Percentiles rank a stretch among this genome's conserved stretches.
Evolutionary conservation across 2,329 filamentous ascomycete genomes (phyloP).

Genomic region (Aspergillus ruber): DNA sequence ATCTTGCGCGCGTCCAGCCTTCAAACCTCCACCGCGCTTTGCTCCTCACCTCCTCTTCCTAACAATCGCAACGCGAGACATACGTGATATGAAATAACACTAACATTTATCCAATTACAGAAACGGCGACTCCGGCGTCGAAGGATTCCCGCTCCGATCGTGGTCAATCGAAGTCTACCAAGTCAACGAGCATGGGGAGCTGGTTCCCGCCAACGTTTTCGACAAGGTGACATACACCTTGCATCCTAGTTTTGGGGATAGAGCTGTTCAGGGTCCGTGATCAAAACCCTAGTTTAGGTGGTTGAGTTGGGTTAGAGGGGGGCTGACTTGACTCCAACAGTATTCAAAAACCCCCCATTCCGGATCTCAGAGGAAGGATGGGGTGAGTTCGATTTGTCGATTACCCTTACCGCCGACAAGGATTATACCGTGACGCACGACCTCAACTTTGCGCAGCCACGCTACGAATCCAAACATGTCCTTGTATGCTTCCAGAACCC

Average conservation of each 20-base stretch:
- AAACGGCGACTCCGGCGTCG: slow-evolving; percentile 71
- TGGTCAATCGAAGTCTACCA: slow-evolving; percentile 87
- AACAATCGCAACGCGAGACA: background rate
- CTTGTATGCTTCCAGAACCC: slow-evolving; percentile 46
- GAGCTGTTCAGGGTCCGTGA: slow-evolving; percentile 67
- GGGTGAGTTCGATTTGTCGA: slow-evolving; percentile 96
- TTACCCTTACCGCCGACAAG: slow-evolving; percentile 80
- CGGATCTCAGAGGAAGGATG: slow-evolving; percentile 88
- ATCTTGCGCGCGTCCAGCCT: background rate
- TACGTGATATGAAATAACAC: background rate
- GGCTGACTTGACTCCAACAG: slow-evolving; percentile 36
- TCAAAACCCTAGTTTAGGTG: background rate
- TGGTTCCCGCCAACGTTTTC: slow-evolving; percentile 76
- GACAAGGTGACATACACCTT: slow-evolving; percentile 89
- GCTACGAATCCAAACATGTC: slow-evolving; percentile 75
- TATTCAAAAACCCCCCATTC: slow-evolving; percentile 79
- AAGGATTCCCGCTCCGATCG: slow-evolving; percentile 84
- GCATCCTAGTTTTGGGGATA: slow-evolving; percentile 87
- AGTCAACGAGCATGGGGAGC: slow-evolving; percentile 77
- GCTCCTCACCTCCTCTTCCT: no score
- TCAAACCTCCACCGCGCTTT: no score
- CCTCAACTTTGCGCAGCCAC: slow-evolving; percentile 76
- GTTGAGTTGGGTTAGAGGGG: background rate
- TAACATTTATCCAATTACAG: slow-evolving; percentile 37
- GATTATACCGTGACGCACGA: slow-evolving; percentile 79